Conservation (phyloP, 257 asterid genomes). For the Echium plantagineum region DNA sequence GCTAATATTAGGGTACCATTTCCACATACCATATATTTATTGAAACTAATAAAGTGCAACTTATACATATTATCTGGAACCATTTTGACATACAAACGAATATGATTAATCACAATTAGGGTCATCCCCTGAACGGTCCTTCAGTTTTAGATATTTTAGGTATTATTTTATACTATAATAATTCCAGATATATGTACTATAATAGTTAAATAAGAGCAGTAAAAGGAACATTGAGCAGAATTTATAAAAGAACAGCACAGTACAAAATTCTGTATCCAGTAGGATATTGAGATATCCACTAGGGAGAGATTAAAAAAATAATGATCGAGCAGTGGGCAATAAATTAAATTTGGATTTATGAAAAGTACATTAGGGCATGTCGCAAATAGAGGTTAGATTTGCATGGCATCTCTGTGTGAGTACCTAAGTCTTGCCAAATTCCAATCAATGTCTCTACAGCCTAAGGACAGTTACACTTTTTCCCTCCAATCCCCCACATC, state of each 20-base stretch:
- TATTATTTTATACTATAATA: too few species aligned
- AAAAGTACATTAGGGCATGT: conserved; percentile 10
- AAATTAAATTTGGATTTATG: conserved; percentile 19
- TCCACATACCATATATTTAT: too few species aligned
- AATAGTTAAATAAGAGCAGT: too few species aligned
- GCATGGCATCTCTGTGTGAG: conserved; percentile 16
- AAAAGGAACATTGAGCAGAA: too few species aligned
- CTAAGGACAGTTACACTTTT: conserved; percentile 29
- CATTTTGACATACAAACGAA: too few species aligned
- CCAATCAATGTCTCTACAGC: conserved; percentile 35
- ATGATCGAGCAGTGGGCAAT: conserved; percentile 7
- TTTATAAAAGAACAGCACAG: not conserved
- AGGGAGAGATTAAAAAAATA: not conserved
- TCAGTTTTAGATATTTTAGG: too few species aligned
- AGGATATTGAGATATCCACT: not conserved
- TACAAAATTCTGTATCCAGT: not conserved
- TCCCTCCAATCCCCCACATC: conserved; percentile 24
- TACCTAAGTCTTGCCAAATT: conserved; percentile 36
- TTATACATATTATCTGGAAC: too few species aligned
- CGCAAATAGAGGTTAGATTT: conserved; percentile 11
- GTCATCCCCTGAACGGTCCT: too few species aligned
- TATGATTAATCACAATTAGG: too few species aligned
- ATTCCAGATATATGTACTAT: too few species aligned
- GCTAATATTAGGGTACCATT: too few species aligned
- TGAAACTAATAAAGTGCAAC: too few species aligned